A percentile compares a stretch with the other conserved stretches of the same genome.
phyloP scores from a whole-genome alignment of 768 basidiomycete species.

The Lactarius tabidus region DNA sequence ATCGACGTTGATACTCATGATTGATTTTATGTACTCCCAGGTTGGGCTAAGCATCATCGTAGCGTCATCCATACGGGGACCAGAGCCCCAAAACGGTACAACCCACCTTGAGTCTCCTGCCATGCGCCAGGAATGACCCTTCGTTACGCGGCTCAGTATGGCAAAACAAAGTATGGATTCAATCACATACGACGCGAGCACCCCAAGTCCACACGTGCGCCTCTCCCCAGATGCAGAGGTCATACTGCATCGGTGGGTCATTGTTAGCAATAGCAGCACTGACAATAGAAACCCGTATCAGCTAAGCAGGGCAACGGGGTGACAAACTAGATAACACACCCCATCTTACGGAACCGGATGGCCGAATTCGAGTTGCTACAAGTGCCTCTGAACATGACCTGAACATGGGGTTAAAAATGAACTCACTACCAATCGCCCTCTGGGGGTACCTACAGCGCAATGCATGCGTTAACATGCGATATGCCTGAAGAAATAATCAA shows the following conservation, averaged over 20 bases:
- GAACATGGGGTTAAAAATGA: not conserved
- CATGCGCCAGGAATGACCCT: constrained; percentile 56
- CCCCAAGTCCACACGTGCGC: constrained; percentile 58
- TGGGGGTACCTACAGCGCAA: constrained; percentile 32
- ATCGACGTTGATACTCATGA: constrained; percentile 42
- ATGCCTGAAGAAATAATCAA: not conserved
- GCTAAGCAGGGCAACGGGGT: not conserved
- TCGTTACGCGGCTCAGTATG: not conserved
- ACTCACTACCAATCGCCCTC: constrained; percentile 48
- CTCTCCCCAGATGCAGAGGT: constrained; percentile 52
- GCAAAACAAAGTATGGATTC: not conserved
- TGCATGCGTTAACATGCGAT: not conserved
- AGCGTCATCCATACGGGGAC: not conserved
- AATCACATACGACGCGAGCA: constrained; percentile 43
- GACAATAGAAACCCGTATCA: not conserved
- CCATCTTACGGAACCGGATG: constrained; percentile 53
- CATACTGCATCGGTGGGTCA: constrained; percentile 45
- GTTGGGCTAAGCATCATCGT: constrained; percentile 34
- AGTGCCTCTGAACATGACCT: not conserved
- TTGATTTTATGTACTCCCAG: constrained; percentile 48
- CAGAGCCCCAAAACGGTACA: not conserved
- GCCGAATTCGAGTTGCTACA: constrained; percentile 54
- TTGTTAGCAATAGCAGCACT: constrained; percentile 46
- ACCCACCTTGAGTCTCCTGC: constrained; percentile 43
- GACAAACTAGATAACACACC: constrained; percentile 33